Conservation (phyloP, 164 flowering plant genomes). For the Warburgia ugandensis region DNA sequence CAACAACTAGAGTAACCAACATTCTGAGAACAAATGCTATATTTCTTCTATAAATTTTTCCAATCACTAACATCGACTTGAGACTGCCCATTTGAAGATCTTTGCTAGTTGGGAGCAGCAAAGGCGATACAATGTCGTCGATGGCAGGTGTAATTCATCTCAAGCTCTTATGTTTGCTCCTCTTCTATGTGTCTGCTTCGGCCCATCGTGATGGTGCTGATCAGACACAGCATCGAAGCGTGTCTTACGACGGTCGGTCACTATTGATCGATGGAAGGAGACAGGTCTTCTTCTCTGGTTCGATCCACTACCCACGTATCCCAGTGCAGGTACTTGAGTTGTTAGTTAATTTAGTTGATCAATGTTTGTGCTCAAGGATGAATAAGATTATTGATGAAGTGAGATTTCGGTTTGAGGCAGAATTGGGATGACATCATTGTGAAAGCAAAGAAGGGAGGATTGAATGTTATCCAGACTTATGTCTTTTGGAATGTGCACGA, state of each 20-base stretch:
- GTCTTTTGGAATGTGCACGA: conserved; percentile 75
- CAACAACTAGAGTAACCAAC: too few relatives aligned
- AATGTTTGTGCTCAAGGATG: not conserved
- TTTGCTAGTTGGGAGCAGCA: not conserved
- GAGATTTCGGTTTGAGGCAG: conserved; percentile 12
- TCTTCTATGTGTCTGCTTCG: not conserved
- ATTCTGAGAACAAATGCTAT: too few relatives aligned
- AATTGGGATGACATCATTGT: conserved; percentile 38
- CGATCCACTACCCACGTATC: conserved; percentile 17
- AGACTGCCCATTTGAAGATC: not conserved
- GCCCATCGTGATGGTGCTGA: not conserved
- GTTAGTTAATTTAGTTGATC: not conserved
- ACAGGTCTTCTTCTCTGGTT: conserved; percentile 18
- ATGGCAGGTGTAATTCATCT: not conserved
- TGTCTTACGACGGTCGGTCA: conserved; percentile 13
- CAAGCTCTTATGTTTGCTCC: not conserved
- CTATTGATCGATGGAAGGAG: conserved; percentile 15
- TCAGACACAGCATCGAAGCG: not conserved
- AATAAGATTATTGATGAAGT: not conserved
- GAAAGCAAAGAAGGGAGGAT: conserved; percentile 48
- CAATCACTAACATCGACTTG: too few relatives aligned
- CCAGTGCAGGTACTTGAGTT: conserved; percentile 9
- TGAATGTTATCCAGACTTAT: conserved; percentile 61
- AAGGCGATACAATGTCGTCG: too few relatives aligned
- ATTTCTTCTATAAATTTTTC: too few relatives aligned